Base-by-base conservation (phyloP, 257 asterid genomes). In the Forsythia viridissima region DNA sequence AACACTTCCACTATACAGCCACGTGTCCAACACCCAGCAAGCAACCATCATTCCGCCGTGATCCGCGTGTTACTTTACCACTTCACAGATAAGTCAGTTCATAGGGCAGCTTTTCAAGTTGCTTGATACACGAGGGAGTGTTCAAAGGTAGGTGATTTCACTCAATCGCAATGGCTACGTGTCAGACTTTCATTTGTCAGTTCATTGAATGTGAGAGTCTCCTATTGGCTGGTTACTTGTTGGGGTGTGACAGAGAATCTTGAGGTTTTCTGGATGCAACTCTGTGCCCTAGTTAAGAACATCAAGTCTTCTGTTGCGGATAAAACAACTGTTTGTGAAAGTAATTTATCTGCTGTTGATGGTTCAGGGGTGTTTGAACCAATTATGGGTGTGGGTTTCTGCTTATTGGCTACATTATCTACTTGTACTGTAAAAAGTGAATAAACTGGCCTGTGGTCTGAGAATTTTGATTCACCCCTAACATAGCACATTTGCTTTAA, bases 381-480 rank as follows among this genome's bases (percentile, higher is more conserved):
- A 78, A 77, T 24, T 24, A 65, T 52, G 42, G 79, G 46, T 4
- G 8, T 72, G 59, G 82, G 77, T 21, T 30, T 41, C 70, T 86
- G 79, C 80, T 40, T 41, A 8, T 9, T 72, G 21, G 87, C 83
- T 51, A 77, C 76, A 61, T 80, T 68, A 36, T 77, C 87, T 4
- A 90, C 43, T 65, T 81, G 85, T 34, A 83, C 88, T 0, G 88
- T 84, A 89, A 94, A 94, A 37, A 93, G 88, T 0, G 99, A 88
- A 73, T 82, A 89, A 1, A 94, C 99, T 2, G 99, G 97, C 76
- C 99, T 86, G 84, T 94, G 98, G 83, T 94, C 98, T 0, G 98
- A 94, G 81, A 94, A 92, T 57, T 87, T 89, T 41, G 95, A 94
- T 59, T 93, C 99, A 0, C 95, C 95, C 43, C 99, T 88, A 21